Evolutionary conservation across 2,329 filamentous ascomycete species (phyloP).

Genomic region (Exophiala dermatitidis): DNA sequence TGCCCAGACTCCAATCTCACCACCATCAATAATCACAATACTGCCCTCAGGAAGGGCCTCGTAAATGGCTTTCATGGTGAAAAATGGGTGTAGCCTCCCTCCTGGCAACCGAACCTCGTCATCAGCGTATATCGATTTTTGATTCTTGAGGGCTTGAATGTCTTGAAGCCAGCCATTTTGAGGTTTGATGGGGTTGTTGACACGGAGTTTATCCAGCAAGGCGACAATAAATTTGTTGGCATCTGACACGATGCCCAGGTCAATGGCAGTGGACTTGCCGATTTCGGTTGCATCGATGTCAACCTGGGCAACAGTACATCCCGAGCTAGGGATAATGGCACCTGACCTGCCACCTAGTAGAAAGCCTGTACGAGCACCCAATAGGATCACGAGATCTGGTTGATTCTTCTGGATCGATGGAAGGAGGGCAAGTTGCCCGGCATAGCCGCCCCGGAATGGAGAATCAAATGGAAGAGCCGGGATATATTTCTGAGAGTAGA

Average conservation of each 20-base stretch:
- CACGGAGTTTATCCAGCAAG: conserved; percentile 18
- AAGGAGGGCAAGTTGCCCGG: conserved; percentile 32
- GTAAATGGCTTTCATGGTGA: conserved; percentile 36
- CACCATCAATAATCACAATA: conserved; percentile 39
- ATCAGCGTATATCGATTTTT: conserved; percentile 23
- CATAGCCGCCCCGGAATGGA: conserved; percentile 34
- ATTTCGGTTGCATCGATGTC: conserved; percentile 41
- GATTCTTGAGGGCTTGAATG: conserved; percentile 17
- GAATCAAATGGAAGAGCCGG: conserved; percentile 28
- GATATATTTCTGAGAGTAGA: conserved; percentile 31
- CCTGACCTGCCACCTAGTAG: conserved; percentile 35
- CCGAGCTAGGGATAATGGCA: conserved; percentile 34
- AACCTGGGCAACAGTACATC: conserved; percentile 38
- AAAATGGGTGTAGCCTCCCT: conserved; percentile 39
- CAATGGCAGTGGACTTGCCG: conserved; percentile 36
- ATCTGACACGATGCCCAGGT: conserved; percentile 40
- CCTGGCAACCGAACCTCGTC: conserved; percentile 27
- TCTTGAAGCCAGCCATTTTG: conserved; percentile 17
- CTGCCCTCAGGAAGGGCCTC: conserved; percentile 31
- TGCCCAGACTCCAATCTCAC: conserved; percentile 35
- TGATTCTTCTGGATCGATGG: conserved; percentile 26
- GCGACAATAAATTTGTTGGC: conserved; percentile 31
- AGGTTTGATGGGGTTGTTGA: conserved; percentile 17
- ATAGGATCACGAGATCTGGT: conserved; percentile 39
- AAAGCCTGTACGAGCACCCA: conserved; percentile 40